Evolutionary conservation across 352 stramenopile genomes (phyloP).

Genomic region (Phytopythium helicoides): DNA sequence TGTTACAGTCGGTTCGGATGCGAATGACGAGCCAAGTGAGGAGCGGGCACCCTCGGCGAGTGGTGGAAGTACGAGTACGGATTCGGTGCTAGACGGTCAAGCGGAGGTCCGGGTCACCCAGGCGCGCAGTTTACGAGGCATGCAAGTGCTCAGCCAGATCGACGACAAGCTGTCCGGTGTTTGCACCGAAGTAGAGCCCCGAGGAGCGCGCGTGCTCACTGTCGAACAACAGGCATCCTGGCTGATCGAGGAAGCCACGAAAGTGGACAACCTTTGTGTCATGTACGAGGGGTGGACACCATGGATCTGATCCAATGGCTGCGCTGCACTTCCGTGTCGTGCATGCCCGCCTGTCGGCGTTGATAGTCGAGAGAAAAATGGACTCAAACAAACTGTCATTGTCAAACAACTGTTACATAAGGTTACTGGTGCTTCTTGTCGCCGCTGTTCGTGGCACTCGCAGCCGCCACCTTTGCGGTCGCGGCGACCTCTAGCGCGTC

Average conservation of each 20-base stretch:
- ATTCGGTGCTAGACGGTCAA: background rate
- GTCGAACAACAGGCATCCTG: constrained; percentile 77
- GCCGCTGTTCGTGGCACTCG: constrained; percentile 11
- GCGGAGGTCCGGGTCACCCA: constrained; percentile 4
- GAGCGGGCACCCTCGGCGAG: constrained; percentile 5
- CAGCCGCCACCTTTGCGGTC: constrained; percentile 26
- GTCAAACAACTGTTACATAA: background rate
- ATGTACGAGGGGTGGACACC: constrained; percentile 91
- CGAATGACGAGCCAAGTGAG: background rate
- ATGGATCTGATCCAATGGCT: constrained; percentile 60
- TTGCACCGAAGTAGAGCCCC: constrained; percentile 31
- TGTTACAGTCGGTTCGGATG: background rate
- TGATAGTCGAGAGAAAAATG: too few relatives aligned
- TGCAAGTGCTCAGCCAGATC: constrained; percentile 71
- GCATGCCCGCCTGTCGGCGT: too few relatives aligned
- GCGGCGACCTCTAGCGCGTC: constrained; percentile 37
- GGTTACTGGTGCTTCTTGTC: constrained; percentile 24
- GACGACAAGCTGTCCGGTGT: constrained; percentile 71
- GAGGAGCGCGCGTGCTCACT: constrained; percentile 30
- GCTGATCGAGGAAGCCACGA: constrained; percentile 78
- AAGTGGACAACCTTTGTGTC: constrained; percentile 78
- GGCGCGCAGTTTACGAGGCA: constrained; percentile 45
- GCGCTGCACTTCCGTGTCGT: too few relatives aligned
- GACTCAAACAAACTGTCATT: background rate
- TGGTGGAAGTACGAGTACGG: background rate